Conservation (phyloP, 2,329 filamentous ascomycete genomes). For the Alternaria triticina region DNA sequence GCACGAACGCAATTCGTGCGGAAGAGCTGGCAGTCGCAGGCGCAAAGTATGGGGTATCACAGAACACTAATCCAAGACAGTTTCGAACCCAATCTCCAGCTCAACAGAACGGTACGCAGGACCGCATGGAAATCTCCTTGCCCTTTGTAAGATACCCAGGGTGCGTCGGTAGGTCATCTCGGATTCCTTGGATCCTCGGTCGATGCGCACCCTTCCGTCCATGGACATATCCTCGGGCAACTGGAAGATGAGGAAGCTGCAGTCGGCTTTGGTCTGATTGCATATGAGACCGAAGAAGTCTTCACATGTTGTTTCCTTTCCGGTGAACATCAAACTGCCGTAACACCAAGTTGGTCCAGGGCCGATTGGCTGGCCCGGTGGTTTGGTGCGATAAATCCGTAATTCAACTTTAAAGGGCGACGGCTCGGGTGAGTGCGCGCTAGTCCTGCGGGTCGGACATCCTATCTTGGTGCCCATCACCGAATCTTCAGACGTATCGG, state of each 20-base stretch:
- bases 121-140: conserved; percentile 8
- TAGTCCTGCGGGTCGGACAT: not conserved
- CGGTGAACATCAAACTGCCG: conserved; percentile 1
- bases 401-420: conserved; percentile 5
- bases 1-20: too few species aligned
- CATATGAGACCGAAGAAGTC: conserved; percentile 14
- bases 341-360: not conserved
- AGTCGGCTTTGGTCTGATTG: conserved; percentile 4
- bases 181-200: not conserved
- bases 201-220: conserved; percentile 8
- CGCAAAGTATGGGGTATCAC: not conserved
- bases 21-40: not conserved
- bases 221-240: conserved; percentile 22
- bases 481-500: not conserved
- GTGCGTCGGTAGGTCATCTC: conserved; percentile 7
- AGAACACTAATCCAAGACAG: not conserved
- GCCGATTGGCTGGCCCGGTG: not conserved
- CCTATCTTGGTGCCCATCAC: not conserved
- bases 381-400: conserved; percentile 7
- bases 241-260: conserved; percentile 18
- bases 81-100: conserved; percentile 8
- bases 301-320: not conserved
- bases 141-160: conserved; percentile 9
- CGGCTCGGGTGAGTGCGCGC: not conserved
- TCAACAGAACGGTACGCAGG: conserved; percentile 15